A percentile compares a stretch with the other conserved stretches of the same genome.
phyloP scores from a whole-genome alignment of 2,329 filamentous ascomycete species.

The Graphium sp. region DNA sequence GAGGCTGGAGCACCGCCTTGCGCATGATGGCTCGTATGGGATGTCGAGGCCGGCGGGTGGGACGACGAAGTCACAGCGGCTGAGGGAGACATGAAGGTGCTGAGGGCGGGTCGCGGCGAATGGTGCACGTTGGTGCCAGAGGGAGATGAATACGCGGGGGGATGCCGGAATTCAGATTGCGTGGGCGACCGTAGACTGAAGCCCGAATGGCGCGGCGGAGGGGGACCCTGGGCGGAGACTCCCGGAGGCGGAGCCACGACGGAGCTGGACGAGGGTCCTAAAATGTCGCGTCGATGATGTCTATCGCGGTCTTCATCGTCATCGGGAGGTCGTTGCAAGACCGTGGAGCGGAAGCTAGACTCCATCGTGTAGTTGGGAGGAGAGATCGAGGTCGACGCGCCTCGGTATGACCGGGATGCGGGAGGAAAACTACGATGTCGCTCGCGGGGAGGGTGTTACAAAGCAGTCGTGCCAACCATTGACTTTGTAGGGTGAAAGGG shows the following conservation, averaged over 20 bases:
- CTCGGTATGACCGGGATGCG: no score
- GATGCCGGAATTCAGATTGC: constrained; percentile 23
- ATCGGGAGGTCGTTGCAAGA: constrained; percentile 26
- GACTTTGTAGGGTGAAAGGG: no score
- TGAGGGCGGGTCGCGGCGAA: constrained; percentile 8
- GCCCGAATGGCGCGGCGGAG: constrained; percentile 20
- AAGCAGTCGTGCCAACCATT: no score
- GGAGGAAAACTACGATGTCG: no score
- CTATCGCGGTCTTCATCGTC: constrained; percentile 17
- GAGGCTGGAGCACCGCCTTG: background rate
- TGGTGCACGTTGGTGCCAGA: constrained; percentile 5
- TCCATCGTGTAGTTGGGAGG: constrained; percentile 19
- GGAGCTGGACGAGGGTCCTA: constrained; percentile 18
- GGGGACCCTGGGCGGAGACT: constrained; percentile 5
- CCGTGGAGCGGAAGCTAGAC: constrained; percentile 29
- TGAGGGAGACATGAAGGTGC: constrained; percentile 19
- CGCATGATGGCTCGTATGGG: constrained; percentile 10
- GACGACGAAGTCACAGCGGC: constrained; percentile 13
- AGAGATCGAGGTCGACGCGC: constrained; percentile 3
- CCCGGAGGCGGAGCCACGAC: constrained; percentile 10
- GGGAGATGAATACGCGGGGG: constrained; percentile 11
- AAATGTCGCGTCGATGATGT: constrained; percentile 26
- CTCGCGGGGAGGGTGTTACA: no score
- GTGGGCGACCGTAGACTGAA: constrained; percentile 33
- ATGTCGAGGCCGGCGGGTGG: constrained; percentile 9